These are phyloP conservation scores for Thalassiosira oceanica DNA, from an alignment of 352 stramenopile species.

Conservation along the genomic window DNA sequence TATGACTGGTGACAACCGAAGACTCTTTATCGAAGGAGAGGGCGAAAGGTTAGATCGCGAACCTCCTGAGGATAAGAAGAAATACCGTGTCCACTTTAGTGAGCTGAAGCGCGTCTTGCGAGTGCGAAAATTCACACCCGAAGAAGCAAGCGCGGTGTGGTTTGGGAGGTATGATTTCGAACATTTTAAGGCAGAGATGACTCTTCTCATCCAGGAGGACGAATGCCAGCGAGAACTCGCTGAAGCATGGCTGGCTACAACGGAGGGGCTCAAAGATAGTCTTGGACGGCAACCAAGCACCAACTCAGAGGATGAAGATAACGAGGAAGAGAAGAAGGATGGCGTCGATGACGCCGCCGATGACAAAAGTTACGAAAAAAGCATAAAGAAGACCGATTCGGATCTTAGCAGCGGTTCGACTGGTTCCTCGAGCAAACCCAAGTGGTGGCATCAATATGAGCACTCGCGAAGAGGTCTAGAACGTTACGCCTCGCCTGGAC, in stretches of 20 bases:
- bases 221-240: slow-evolving; percentile 37
- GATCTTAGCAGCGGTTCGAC: too few relatives aligned
- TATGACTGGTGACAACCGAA: too few relatives aligned
- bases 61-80: slow-evolving; percentile 9
- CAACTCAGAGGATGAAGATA: background rate
- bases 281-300: too few relatives aligned
- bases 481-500: slow-evolving; percentile 35
- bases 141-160: slow-evolving; percentile 38
- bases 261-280: background rate
- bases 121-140: slow-evolving; percentile 36
- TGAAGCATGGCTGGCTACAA: slow-evolving; percentile 33
- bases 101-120: slow-evolving; percentile 44
- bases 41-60: background rate
- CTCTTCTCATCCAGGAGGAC: slow-evolving; percentile 36
- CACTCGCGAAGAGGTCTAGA: slow-evolving; percentile 43
- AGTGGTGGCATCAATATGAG: slow-evolving; percentile 47
- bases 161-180: slow-evolving; percentile 47
- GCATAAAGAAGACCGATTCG: background rate
- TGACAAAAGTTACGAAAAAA: background rate
- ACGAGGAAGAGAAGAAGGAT: background rate
- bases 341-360: background rate
- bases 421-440: background rate
- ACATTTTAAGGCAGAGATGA: slow-evolving; percentile 45
- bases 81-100: slow-evolving; percentile 30
- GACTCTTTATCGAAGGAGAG: too few relatives aligned